A percentile compares a stretch with the other conserved stretches of the same genome.
phyloP scores from a whole-genome alignment of 305 asterid species.

The Solanum hybrid region DNA sequence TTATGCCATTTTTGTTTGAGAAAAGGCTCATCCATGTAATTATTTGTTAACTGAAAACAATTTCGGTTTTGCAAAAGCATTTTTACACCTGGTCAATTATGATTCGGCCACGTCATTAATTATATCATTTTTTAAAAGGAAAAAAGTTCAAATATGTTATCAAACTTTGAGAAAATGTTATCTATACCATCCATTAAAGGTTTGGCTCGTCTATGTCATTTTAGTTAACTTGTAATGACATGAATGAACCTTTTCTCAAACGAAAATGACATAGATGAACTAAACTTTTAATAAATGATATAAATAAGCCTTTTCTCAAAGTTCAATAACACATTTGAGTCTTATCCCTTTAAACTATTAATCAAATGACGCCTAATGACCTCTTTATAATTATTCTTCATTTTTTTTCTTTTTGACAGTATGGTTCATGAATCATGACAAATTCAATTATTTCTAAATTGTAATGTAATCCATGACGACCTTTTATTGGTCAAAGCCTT shows the following conservation, averaged over 20 bases:
- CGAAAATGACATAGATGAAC: accelerated
- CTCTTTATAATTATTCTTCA: background rate
- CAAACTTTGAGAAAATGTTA: too few species aligned
- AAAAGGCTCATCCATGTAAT: accelerated
- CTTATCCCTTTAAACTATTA: background rate
- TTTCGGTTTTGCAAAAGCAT: accelerated
- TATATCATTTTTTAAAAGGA: too few species aligned
- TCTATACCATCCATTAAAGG: too few species aligned
- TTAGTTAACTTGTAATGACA: accelerated
- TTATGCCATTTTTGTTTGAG: background rate
- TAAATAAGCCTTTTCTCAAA: accelerated
- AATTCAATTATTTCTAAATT: background rate
- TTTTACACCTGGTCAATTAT: too few species aligned
- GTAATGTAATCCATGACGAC: background rate
- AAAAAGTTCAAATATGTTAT: background rate
- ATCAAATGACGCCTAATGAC: background rate
- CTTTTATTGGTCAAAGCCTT: background rate
- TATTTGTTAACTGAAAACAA: background rate
- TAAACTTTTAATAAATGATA: accelerated
- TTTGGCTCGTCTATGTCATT: accelerated
- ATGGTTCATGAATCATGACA: background rate
- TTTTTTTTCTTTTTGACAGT: background rate
- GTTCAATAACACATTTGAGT: accelerated
- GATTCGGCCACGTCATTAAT: too few species aligned
- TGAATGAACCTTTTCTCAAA: accelerated